Evolutionary conservation across 1,284 basidiomycete species (phyloP).

Genomic region (Ganoderma lingzhi): DNA sequence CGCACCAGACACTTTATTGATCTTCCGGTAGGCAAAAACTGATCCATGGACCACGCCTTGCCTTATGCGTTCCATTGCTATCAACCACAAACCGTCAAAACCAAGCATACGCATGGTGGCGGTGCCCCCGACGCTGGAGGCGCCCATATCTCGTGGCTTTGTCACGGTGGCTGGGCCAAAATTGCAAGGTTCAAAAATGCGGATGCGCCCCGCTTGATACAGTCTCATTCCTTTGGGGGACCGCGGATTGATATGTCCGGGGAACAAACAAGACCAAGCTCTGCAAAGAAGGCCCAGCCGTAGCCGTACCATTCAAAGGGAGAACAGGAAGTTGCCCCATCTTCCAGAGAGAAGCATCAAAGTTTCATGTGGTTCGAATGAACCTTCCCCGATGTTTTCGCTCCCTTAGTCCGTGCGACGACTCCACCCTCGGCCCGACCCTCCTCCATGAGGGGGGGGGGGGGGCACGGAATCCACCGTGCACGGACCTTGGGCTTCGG

Average conservation of each 20-base stretch:
- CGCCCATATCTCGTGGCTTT: background rate
- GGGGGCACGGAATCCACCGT: background rate
- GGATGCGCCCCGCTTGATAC: background rate
- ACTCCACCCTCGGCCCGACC: background rate
- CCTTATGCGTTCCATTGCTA: background rate
- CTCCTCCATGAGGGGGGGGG: background rate
- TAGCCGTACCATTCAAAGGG: background rate
- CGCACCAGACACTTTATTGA: background rate
- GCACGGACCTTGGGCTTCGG: background rate
- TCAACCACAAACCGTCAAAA: background rate
- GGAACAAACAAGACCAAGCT: background rate
- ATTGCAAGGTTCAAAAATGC: background rate
- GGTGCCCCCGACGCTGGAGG: background rate
- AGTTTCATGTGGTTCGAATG: background rate
- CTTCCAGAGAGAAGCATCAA: background rate
- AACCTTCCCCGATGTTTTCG: constrained; percentile 4
- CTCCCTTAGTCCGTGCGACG: background rate
- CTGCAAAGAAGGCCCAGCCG: background rate
- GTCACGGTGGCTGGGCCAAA: background rate
- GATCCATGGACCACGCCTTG: background rate
- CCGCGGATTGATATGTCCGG: constrained; percentile 2
- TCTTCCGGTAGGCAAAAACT: background rate
- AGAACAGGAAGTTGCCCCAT: background rate
- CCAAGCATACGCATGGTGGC: background rate
- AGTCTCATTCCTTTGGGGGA: background rate